Conservation (phyloP, 1,284 basidiomycete species). For the Ustilago nuda region DNA sequence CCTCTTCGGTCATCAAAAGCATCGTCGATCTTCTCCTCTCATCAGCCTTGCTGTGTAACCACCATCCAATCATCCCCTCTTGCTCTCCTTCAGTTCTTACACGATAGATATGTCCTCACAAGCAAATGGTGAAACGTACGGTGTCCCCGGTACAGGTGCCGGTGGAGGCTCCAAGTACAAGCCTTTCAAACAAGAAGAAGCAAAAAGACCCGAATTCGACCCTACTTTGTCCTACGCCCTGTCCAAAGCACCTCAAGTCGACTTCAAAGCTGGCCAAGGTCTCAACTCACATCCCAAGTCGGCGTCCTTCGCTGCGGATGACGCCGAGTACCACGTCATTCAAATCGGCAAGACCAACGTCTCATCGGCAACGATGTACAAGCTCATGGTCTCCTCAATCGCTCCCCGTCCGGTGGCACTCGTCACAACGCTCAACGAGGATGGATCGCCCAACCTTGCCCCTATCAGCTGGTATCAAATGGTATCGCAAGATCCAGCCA, state of each 20-base stretch:
- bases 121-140: constrained; percentile 27
- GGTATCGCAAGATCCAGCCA: constrained; percentile 58
- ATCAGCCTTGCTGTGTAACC: not conserved
- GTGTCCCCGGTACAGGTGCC: constrained; percentile 40
- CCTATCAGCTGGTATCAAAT: constrained; percentile 63
- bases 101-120: constrained; percentile 17
- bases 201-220: constrained; percentile 33
- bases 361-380: constrained; percentile 45
- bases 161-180: constrained; percentile 47
- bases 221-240: constrained; percentile 41
- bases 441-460: constrained; percentile 52
- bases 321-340: constrained; percentile 49
- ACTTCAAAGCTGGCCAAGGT: constrained; percentile 51
- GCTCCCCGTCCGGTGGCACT: constrained; percentile 60
- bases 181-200: constrained; percentile 49
- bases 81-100: not conserved
- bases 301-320: constrained; percentile 19
- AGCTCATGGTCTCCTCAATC: constrained; percentile 58
- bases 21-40: not conserved
- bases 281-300: constrained; percentile 53
- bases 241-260: constrained; percentile 35
- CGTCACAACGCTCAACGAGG: constrained; percentile 53
- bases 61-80: not conserved
- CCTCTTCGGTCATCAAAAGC: not conserved
- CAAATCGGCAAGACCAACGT: constrained; percentile 55